These are phyloP conservation scores for Canariomyces notabilis DNA, from an alignment of 2,329 filamentous ascomycete species.

Conservation along the genomic window DNA sequence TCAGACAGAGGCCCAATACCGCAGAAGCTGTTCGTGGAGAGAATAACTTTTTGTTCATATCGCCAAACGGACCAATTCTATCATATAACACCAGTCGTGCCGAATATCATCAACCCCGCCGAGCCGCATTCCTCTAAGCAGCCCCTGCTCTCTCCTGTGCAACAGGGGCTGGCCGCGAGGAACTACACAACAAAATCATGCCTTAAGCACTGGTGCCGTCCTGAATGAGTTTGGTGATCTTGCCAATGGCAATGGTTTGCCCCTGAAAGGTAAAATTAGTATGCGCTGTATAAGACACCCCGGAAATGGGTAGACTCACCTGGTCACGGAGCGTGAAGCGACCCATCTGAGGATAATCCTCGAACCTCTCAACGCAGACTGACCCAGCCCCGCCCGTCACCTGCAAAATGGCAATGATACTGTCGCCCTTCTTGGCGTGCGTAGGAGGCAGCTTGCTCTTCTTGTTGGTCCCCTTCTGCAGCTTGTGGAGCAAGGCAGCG, in stretches of 20 bases:
- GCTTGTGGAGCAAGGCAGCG: slow-evolving; percentile 77
- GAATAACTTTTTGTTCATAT: neutral
- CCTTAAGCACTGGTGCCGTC: slow-evolving; percentile 25
- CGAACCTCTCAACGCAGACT: slow-evolving; percentile 90
- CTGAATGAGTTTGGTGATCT: slow-evolving; percentile 82
- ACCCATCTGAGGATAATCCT: slow-evolving; percentile 92
- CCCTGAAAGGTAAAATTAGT: slow-evolving; percentile 53
- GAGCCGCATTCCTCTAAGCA: neutral
- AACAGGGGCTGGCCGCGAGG: neutral
- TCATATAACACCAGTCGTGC: neutral
- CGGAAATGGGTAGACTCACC: slow-evolving; percentile 43
- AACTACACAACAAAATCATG: neutral
- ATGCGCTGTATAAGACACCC: neutral
- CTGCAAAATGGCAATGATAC: slow-evolving; percentile 89
- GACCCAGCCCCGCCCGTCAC: slow-evolving; percentile 78
- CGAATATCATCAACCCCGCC: neutral
- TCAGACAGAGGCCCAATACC: neutral
- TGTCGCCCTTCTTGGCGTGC: slow-evolving; percentile 74
- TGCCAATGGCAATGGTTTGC: slow-evolving; percentile 98
- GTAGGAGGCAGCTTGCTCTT: slow-evolving; percentile 92
- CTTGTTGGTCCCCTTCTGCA: slow-evolving; percentile 88
- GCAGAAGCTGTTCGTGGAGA: neutral
- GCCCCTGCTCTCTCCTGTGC: neutral
- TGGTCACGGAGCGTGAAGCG: slow-evolving; percentile 86
- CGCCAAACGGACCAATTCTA: neutral